Evolutionary conservation across 352 stramenopile species (phyloP).

Genomic region (Phytophthora cactorum): DNA sequence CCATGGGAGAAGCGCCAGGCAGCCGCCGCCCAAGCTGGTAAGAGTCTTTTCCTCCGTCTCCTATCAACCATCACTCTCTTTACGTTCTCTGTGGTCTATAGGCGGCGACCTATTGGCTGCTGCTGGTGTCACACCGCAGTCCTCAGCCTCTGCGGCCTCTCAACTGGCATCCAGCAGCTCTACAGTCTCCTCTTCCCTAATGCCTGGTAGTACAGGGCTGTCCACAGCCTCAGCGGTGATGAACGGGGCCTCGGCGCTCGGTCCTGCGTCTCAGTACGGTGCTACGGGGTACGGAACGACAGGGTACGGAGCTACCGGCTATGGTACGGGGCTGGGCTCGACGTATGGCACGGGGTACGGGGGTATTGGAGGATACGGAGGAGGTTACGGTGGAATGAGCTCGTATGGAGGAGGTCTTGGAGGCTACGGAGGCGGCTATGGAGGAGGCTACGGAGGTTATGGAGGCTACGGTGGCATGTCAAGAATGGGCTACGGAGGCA

Average conservation of each 20-base stretch:
- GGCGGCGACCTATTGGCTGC: slow-evolving; percentile 20
- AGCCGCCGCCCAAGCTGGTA: slow-evolving; percentile 36
- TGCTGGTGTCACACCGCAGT: slow-evolving; percentile 23
- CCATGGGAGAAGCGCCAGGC: slow-evolving; percentile 55
- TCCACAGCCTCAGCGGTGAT: slow-evolving; percentile 12
- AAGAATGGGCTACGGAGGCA: slow-evolving; percentile 44
- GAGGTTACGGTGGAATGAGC: slow-evolving; percentile 40
- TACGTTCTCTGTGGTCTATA: slow-evolving; percentile 6
- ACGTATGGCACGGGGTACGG: slow-evolving; percentile 42
- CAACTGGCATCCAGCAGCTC: slow-evolving; percentile 7
- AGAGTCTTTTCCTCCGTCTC: background rate
- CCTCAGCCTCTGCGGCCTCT: slow-evolving; percentile 24
- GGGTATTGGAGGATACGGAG: slow-evolving; percentile 37
- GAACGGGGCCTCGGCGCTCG: slow-evolving; percentile 20
- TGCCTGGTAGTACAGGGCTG: slow-evolving; percentile 2
- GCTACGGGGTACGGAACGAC: slow-evolving; percentile 28
- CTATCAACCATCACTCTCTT: slow-evolving; percentile 16
- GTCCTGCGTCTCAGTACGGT: slow-evolving; percentile 22
- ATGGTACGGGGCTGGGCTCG: slow-evolving; percentile 26
- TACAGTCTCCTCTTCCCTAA: slow-evolving; percentile 10
- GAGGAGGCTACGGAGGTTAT: slow-evolving; percentile 41
- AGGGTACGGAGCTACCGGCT: slow-evolving; percentile 17
- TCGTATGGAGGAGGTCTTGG: slow-evolving; percentile 42
- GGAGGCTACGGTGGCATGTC: slow-evolving; percentile 48
- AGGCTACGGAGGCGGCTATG: slow-evolving; percentile 42